Conservation (phyloP, 371 early-diverging fungal genomes). For the Rozella allomycis region DNA sequence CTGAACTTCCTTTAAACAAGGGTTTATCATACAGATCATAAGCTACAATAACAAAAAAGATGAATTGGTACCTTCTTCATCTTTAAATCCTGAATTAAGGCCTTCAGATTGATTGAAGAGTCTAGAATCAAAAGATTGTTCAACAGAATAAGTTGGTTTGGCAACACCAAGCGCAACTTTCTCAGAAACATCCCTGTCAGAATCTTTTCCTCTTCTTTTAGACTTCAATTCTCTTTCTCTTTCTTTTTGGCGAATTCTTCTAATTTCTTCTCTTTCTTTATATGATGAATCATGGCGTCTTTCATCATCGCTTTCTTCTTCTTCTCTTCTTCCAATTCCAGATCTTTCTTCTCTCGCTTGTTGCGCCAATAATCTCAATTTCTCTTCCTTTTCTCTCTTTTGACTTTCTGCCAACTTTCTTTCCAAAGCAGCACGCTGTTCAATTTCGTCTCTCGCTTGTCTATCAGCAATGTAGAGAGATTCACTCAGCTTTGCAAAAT, state of each 20-base stretch:
- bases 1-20: slow-evolving; percentile 45
- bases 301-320: slow-evolving; percentile 1
- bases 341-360: slow-evolving; percentile 55
- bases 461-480: slow-evolving; percentile 79
- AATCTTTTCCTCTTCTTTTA: slow-evolving; percentile 58
- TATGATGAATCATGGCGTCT: too few relatives aligned
- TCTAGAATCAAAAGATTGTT: slow-evolving; percentile 76
- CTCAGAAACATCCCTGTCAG: slow-evolving; percentile 87
- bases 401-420: slow-evolving; percentile 78
- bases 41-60: too few relatives aligned
- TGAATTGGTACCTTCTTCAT: slow-evolving; percentile 63
- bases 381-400: slow-evolving; percentile 77
- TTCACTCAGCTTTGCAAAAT: slow-evolving; percentile 84
- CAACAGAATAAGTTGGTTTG: slow-evolving; percentile 53
- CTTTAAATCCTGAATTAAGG: slow-evolving; percentile 53
- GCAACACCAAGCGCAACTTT: slow-evolving; percentile 89
- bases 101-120: slow-evolving; percentile 78
- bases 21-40: slow-evolving; percentile 76
- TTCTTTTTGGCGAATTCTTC: slow-evolving; percentile 57
- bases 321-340: slow-evolving; percentile 25
- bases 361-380: slow-evolving; percentile 65
- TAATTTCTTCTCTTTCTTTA: slow-evolving; percentile 70
- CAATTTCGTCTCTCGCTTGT: slow-evolving; percentile 80
- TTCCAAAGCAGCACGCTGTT: slow-evolving; percentile 65
- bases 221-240: slow-evolving; percentile 65